Percentiles rank a stretch among this genome's conserved stretches.
These are phyloP conservation scores for Phytophthora boehmeriae DNA, from an alignment of 352 stramenopile species.

Conservation along the genomic window DNA sequence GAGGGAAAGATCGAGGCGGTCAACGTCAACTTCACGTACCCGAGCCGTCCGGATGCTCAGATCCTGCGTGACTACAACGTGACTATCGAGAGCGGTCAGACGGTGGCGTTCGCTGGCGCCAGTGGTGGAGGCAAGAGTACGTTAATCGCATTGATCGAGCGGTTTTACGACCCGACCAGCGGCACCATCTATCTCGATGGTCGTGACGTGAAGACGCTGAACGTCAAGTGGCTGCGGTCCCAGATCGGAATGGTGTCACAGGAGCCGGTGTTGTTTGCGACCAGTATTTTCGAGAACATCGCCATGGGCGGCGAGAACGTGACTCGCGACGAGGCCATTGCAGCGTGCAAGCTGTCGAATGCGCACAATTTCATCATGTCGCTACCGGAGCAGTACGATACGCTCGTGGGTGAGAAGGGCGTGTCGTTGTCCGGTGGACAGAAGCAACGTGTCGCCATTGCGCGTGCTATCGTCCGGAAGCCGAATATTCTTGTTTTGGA, in stretches of 20 bases:
- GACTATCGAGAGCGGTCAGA: conserved; percentile 62
- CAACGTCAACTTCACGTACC: conserved; percentile 81
- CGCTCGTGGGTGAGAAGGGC: conserved; percentile 57
- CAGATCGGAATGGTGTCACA: conserved; percentile 70
- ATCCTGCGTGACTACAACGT: conserved; percentile 88
- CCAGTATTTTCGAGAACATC: conserved; percentile 91
- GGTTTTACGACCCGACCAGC: conserved; percentile 76
- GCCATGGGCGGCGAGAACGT: conserved; percentile 58
- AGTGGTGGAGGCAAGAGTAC: conserved; percentile 91
- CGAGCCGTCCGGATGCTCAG: conserved; percentile 52
- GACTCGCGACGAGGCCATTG: conserved; percentile 68
- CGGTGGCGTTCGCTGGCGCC: conserved; percentile 89
- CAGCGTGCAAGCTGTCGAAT: conserved; percentile 85
- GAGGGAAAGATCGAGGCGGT: conserved; percentile 57
- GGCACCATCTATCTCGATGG: conserved; percentile 82
- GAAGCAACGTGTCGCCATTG: conserved; percentile 55
- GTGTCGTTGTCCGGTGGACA: conserved; percentile 50
- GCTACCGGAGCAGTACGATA: conserved; percentile 91
- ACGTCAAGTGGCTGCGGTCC: conserved; percentile 71
- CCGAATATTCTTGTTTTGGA: conserved; percentile 50
- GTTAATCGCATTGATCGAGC: conserved; percentile 76
- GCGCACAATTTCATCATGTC: conserved; percentile 90
- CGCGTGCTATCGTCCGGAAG: conserved; percentile 47
- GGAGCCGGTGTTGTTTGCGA: conserved; percentile 83
- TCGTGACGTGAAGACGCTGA: conserved; percentile 61